phyloP scores from a whole-genome alignment of 202 grass and related monocot species.

The Dendrocalamus latiflorus region DNA sequence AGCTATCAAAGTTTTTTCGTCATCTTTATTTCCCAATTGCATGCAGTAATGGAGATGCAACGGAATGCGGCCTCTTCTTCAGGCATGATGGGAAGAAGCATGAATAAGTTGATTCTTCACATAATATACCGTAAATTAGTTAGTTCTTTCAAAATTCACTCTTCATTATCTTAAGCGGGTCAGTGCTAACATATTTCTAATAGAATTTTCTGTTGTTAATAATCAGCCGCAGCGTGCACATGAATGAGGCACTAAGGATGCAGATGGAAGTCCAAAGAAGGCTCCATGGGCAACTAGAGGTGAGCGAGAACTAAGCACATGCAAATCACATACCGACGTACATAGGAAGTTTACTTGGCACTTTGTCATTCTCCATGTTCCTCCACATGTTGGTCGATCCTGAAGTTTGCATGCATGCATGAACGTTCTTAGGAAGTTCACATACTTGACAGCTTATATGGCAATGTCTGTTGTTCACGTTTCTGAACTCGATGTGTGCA shows the following conservation, averaged over 20 bases:
- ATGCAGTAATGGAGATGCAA: constrained; percentile 59
- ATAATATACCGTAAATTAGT: neutral
- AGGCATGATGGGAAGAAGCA: constrained; percentile 59
- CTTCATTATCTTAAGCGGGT: neutral
- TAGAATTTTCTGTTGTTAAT: neutral
- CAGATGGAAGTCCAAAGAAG: constrained; percentile 95
- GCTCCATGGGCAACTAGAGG: constrained; percentile 86
- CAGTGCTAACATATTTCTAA: neutral
- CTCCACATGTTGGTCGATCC: too few relatives aligned
- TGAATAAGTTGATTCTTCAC: constrained; percentile 56
- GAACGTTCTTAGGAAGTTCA: constrained; percentile 42
- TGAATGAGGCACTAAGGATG: constrained; percentile 77
- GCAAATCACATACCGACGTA: neutral
- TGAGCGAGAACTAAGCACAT: neutral
- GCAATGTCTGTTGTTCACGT: neutral
- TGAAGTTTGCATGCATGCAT: constrained; percentile 20
- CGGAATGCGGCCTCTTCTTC: constrained; percentile 77
- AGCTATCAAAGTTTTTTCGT: neutral
- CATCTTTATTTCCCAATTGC: neutral
- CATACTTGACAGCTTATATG: constrained; percentile 11
- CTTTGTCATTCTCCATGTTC: neutral
- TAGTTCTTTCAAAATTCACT: neutral
- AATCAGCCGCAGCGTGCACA: constrained; percentile 62
- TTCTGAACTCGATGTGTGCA: neutral
- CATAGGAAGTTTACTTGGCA: constrained; percentile 32